These are phyloP conservation scores for Melampsora americana DNA, from an alignment of 1,284 basidiomycete species.

Conservation along the genomic window DNA sequence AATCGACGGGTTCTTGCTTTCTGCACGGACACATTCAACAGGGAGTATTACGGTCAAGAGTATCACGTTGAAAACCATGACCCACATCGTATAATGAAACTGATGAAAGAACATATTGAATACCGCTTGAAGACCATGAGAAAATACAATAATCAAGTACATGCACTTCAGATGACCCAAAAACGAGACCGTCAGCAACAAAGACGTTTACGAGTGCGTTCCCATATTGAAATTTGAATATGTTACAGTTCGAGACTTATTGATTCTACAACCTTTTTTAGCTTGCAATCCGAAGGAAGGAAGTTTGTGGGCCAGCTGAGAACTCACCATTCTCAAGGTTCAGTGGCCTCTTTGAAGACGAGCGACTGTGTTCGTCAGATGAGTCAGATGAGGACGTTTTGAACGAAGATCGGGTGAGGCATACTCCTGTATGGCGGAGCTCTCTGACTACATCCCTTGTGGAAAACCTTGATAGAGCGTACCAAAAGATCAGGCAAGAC, in stretches of 20 bases:
- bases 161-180: background rate
- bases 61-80: background rate
- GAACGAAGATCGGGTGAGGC: conserved; percentile 2
- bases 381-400: background rate
- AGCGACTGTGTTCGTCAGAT: conserved; percentile 20
- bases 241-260: too few species aligned
- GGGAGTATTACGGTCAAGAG: background rate
- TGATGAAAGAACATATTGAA: background rate
- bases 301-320: background rate
- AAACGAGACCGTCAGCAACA: background rate
- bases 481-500: background rate
- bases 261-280: background rate
- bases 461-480: background rate
- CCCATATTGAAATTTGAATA: too few species aligned
- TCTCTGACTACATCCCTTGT: background rate
- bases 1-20: background rate
- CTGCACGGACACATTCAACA: conserved; percentile 13
- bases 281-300: background rate
- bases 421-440: conserved; percentile 19
- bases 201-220: too few species aligned
- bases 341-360: conserved; percentile 1
- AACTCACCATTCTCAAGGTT: background rate
- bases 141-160: conserved; percentile 7
- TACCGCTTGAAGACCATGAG: conserved; percentile 9
- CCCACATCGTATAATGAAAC: background rate